Evolutionary conservation across 1,284 basidiomycete species (phyloP), one percentile per base, ranked within the genome.

Genomic region (Ceratobasidium sp.): DNA sequence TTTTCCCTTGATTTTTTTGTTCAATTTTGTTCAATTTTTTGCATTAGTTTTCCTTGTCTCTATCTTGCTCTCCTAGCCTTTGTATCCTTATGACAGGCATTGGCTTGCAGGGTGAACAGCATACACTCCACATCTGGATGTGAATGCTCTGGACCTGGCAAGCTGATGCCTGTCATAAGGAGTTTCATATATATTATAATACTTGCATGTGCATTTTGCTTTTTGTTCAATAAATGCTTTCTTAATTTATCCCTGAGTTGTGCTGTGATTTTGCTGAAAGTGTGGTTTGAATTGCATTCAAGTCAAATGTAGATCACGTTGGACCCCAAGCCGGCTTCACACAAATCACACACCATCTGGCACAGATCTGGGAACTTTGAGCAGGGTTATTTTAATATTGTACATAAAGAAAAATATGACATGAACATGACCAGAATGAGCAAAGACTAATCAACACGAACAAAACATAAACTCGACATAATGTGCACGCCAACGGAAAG

Each of bases 161-260:
- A 27, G 34, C 49, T 38, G 35, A 65, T 65, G 49, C 47, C 49
- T 50, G 35, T 53, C 49, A 65, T 22, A 65, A 65, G 60, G 60
- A 34, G 31, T 17, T 32, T 32, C 12, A 54, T 53, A n/a, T 38
- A 12, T 32, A 34, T 15, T 47, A 31, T 25, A 15, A 15, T 13
- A 13, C 12, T 31, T 58, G 27, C 20, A 35, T 43, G 22, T 43
- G 45, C 35, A 25, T 56, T 38, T 35, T 15, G 10, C 31, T 8
- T 10, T 56, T 56, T 56, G n/a, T 38, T 45, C 17, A 17, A 45
- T 15, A 6, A 6, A n/a, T 45, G 17, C 42, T 20, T 17, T n/a
- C 15, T 20, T 45, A 6, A 45, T 45, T 45, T 45, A 45, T 15
- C 22, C 42, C 42, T n/a, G 17, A 45, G 17, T 45, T 45, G 42